phyloP scores from a whole-genome alignment of 2,329 filamentous ascomycete genomes.

The Colletotrichum phormii region DNA sequence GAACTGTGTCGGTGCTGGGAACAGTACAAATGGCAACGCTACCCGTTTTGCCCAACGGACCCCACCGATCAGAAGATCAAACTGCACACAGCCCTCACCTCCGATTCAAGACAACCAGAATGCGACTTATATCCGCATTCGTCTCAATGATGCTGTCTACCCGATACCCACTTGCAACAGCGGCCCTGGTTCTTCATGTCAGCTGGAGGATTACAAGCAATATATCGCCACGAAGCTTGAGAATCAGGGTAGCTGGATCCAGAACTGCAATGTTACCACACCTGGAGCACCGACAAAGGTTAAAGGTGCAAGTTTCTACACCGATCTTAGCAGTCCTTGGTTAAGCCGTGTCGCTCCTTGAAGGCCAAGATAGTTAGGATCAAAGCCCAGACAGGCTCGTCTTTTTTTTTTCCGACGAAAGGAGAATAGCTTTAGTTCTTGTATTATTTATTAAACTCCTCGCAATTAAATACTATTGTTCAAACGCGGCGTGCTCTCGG shows the following conservation, averaged over 20 bases:
- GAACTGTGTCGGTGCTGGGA: constrained; percentile 54
- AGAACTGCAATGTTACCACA: constrained; percentile 59
- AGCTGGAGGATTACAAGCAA: constrained; percentile 56
- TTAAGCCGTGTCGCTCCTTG: constrained; percentile 24
- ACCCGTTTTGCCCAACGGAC: neutral
- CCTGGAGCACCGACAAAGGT: constrained; percentile 52
- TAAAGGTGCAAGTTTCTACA: constrained; percentile 62
- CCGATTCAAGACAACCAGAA: constrained; percentile 39
- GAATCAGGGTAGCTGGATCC: constrained; percentile 61
- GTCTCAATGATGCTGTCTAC: constrained; percentile 73
- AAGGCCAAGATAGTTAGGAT: neutral
- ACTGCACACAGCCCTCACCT: neutral
- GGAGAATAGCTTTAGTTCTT: neutral
- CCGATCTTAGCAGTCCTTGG: constrained; percentile 47
- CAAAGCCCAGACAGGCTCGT: neutral
- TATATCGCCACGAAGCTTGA: constrained; percentile 59
- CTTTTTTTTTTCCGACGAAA: neutral
- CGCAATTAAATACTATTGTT: too few relatives aligned
- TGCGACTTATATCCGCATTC: constrained; percentile 64
- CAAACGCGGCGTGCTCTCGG: too few relatives aligned
- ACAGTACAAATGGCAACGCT: constrained; percentile 27
- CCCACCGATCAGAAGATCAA: neutral
- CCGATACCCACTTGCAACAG: constrained; percentile 65
- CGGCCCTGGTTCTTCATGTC: constrained; percentile 67
- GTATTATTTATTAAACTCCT: too few relatives aligned